phyloP scores from a whole-genome alignment of 306 rosid species.

The Lathyrus aphaca region DNA sequence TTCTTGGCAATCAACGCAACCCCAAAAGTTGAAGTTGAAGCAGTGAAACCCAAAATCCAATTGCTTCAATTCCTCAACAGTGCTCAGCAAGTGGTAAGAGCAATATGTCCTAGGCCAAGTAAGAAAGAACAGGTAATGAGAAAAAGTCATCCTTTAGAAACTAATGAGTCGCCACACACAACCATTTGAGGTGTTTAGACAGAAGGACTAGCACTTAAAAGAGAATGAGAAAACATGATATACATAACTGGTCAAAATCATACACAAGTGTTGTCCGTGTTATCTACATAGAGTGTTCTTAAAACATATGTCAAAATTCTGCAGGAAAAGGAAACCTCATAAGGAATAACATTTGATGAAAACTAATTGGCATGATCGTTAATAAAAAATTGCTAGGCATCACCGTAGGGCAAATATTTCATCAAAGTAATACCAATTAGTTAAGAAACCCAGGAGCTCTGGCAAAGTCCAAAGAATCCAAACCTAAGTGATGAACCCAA shows the following conservation, averaged over 20 bases:
- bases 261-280: not conserved
- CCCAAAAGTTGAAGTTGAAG: too few relatives aligned
- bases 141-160: not conserved
- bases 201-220: constrained; percentile 4
- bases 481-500: constrained; percentile 47
- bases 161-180: not conserved
- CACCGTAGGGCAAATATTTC: not conserved
- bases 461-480: not conserved
- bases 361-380: not conserved
- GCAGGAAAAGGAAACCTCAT: not conserved
- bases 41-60: too few relatives aligned
- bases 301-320: not conserved
- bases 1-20: too few relatives aligned
- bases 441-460: constrained; percentile 10
- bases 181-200: not conserved
- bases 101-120: too few relatives aligned
- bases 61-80: too few relatives aligned
- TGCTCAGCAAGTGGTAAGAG: too few relatives aligned
- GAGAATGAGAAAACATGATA: not conserved
- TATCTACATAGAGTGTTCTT: not conserved
- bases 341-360: not conserved
- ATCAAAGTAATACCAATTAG: not conserved
- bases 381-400: not conserved
- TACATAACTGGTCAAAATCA: not conserved
- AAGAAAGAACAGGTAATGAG: not conserved